Evolutionary conservation across 2,329 filamentous ascomycete genomes (phyloP).

Genomic region (Ophiobolus disseminans): DNA sequence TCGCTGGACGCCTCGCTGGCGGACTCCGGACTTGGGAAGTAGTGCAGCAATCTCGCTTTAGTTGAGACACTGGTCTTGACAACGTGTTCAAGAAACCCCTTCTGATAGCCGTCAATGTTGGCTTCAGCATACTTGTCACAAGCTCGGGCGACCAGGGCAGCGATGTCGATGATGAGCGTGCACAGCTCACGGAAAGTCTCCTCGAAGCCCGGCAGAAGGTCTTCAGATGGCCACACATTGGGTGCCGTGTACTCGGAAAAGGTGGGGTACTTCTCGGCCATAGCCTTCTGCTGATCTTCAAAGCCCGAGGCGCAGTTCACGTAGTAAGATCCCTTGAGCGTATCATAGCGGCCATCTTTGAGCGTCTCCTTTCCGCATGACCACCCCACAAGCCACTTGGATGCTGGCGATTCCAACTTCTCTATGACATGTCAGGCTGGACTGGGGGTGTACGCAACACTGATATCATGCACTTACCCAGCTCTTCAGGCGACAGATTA

Average conservation of each 20-base stretch:
- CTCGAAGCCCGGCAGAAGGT: constrained; percentile 76
- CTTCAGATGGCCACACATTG: constrained; percentile 83
- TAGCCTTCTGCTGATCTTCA: constrained; percentile 64
- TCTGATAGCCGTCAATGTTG: constrained; percentile 78
- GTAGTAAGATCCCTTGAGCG: constrained; percentile 83
- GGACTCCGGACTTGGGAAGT: constrained; percentile 69
- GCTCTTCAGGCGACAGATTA: constrained; percentile 73
- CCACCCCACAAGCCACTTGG: constrained; percentile 73
- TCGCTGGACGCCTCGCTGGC: constrained; percentile 19
- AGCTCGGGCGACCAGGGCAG: constrained; percentile 84
- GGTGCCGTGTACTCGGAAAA: constrained; percentile 89
- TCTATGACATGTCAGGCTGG: constrained; percentile 33
- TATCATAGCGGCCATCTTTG: constrained; percentile 78
- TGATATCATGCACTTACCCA: constrained; percentile 62
- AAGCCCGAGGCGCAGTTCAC: constrained; percentile 75
- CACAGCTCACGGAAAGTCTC: constrained; percentile 77
- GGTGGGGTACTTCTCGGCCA: constrained; percentile 62
- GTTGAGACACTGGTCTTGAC: constrained; percentile 86
- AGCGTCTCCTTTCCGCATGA: constrained; percentile 83
- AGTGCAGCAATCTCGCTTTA: constrained; percentile 91
- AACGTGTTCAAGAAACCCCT: constrained; percentile 83
- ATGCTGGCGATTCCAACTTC: constrained; percentile 57
- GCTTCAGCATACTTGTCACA: constrained; percentile 85
- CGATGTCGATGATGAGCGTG: constrained; percentile 84
- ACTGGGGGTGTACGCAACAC: not conserved